Evolutionary conservation across 345 rosid genomes (phyloP).

Genomic region (Garcia nutans): DNA sequence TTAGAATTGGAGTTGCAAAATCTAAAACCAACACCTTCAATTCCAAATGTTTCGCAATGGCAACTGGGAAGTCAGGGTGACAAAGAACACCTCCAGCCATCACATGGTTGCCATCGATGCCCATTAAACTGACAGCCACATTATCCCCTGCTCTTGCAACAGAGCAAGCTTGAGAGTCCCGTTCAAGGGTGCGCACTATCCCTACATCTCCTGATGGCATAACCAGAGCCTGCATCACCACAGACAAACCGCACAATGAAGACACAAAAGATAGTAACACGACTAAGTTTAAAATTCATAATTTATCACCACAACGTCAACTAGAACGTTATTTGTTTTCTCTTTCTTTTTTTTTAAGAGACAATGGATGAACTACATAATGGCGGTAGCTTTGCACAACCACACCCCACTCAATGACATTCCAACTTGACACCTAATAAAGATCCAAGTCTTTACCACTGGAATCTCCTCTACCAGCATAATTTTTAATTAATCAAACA

Average conservation of each 20-base stretch:
- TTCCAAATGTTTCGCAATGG: constrained; percentile 68
- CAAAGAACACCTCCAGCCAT: constrained; percentile 89
- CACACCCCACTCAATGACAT: no score
- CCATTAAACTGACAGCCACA: constrained; percentile 62
- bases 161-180: constrained; percentile 63
- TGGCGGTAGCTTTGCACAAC: no score
- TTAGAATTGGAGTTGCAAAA: constrained; percentile 66
- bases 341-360: no score
- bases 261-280: not conserved
- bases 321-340: no score
- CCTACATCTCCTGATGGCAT: constrained; percentile 84
- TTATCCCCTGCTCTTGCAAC: constrained; percentile 93
- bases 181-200: constrained; percentile 71
- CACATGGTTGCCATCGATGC: constrained; percentile 62
- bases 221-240: constrained; percentile 58
- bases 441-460: no score
- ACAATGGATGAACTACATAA: no score
- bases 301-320: no score
- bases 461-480: not conserved
- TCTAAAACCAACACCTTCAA: constrained; percentile 72
- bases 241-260: constrained; percentile 3
- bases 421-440: no score
- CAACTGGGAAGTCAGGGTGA: constrained; percentile 84
- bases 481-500: not conserved
- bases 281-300: not conserved